Percentiles rank a stretch among this genome's conserved stretches.
Evolutionary conservation across 78 protist species (phyloP).

Genomic region (Kipferlia bialata): DNA sequence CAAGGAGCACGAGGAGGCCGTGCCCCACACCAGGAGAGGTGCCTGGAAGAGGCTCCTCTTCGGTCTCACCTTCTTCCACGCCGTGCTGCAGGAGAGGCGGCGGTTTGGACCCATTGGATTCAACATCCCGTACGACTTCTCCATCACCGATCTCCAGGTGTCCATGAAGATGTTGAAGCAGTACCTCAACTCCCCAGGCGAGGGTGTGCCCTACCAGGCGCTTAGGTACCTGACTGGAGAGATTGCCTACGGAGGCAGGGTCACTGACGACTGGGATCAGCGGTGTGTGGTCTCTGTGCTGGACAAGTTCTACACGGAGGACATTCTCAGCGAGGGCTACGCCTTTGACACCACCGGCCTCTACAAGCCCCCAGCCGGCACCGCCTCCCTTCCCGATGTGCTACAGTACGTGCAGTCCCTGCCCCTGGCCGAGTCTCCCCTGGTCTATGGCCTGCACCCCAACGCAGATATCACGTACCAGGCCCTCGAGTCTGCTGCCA

Average conservation of each 20-base stretch:
- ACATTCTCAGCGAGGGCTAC: slow-evolving; percentile 13
- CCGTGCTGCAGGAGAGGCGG: slow-evolving; percentile 52
- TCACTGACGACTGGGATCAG: slow-evolving; percentile 71
- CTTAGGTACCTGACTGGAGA: slow-evolving; percentile 63
- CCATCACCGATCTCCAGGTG: slow-evolving; percentile 62
- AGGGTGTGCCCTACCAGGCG: slow-evolving; percentile 50
- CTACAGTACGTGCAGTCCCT: slow-evolving; percentile 36
- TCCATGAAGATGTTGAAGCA: not conserved
- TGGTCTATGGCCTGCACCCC: slow-evolving; percentile 73
- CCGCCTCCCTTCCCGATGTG: slow-evolving; percentile 23
- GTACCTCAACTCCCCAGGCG: slow-evolving; percentile 17
- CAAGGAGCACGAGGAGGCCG: not conserved
- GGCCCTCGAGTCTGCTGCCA: slow-evolving; percentile 28
- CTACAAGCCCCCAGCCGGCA: slow-evolving; percentile 54
- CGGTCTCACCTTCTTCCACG: slow-evolving; percentile 25
- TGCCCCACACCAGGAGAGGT: not conserved
- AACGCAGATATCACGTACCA: slow-evolving; percentile 69
- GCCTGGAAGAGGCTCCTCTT: slow-evolving; percentile 10
- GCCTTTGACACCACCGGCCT: slow-evolving; percentile 24
- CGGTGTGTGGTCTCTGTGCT: slow-evolving; percentile 51
- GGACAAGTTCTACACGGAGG: slow-evolving; percentile 27
- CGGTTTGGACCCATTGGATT: slow-evolving; percentile 55
- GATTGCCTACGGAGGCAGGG: slow-evolving; percentile 66
- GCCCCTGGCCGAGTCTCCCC: slow-evolving; percentile 56
- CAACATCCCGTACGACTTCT: slow-evolving; percentile 35